Evolutionary conservation across 352 stramenopile species (phyloP), one percentile per base, ranked within the genome.

Genomic region (Elongisporangium prolatum): DNA sequence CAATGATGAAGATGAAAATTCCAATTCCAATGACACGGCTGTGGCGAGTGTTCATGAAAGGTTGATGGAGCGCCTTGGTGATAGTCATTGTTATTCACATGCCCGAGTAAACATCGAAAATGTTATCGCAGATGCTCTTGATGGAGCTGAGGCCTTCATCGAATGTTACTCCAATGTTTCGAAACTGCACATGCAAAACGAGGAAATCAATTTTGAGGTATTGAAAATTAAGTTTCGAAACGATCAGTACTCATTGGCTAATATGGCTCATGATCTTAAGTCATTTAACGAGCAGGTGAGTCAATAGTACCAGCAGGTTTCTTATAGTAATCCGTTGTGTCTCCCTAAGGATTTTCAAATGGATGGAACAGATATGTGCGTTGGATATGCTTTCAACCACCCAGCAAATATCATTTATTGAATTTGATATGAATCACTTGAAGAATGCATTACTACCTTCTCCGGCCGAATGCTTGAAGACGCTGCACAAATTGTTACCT

Each of bases 171-270:
- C 66, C 0, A 28, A 63, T 2, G 25, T 80, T 5, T 57, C 88
- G 3, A 48, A 66, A 5, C 62, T 68, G 9, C 77, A 75, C 16
- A 62, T 64, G 0, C 61, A 63, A 11, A 89, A 89, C 55, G 63
- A 88, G 50, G 57, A 47, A 4, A 63, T 84, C 20, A 61, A 77
- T 34, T 88, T 89, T 56, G 74, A 85, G 2, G 6, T 65, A 2
- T 78, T 86, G 49, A 64, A 64, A 1, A 28, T 56, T 16, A 61
- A 63, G 8, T 89, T 89, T 48, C 67, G 75, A 10, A 51, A 64
- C 10, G 69, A 71, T 5, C 56, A 72, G 18, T 91, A 91, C 52
- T 67, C 66, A 0, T 50, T 88, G 0, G 28, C 60, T 0, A 37
- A 73, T 1, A 87, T 91, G 63, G 65, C 71, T 48, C 38, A 60